phyloP scores from a whole-genome alignment of 2,329 filamentous ascomycete genomes.

The Nemania abortiva region DNA sequence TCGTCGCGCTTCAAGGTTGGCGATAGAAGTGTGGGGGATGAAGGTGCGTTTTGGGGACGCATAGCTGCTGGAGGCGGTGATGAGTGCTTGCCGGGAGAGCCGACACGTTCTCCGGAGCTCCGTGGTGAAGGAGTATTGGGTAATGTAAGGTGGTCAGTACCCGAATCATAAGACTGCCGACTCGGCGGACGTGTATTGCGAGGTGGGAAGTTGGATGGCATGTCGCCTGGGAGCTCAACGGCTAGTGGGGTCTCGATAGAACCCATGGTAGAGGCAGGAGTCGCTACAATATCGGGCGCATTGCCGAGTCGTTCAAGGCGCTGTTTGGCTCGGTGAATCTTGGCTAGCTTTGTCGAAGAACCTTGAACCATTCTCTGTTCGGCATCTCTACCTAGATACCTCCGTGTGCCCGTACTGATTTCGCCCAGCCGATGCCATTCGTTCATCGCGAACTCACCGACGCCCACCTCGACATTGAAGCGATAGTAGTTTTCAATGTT shows the following conservation, averaged over 20 bases:
- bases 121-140: slow-evolving; percentile 61
- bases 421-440: slow-evolving; percentile 95
- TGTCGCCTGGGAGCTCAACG: slow-evolving; percentile 69
- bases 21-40: slow-evolving; percentile 40
- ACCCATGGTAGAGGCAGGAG: slow-evolving; percentile 49
- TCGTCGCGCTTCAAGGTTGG: slow-evolving; percentile 49
- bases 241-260: slow-evolving; percentile 63
- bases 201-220: slow-evolving; percentile 56
- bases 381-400: slow-evolving; percentile 79
- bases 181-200: slow-evolving; percentile 55
- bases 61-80: slow-evolving; percentile 51
- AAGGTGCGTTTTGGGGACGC: slow-evolving; percentile 44
- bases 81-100: slow-evolving; percentile 49
- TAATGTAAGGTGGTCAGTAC: slow-evolving; percentile 62
- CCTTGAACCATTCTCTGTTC: slow-evolving; percentile 83
- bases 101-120: slow-evolving; percentile 62
- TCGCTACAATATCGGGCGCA: slow-evolving; percentile 60
- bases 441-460: slow-evolving; percentile 98
- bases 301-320: slow-evolving; percentile 68
- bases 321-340: slow-evolving; percentile 81
- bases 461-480: slow-evolving; percentile 95
- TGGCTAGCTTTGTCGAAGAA: slow-evolving; percentile 83
- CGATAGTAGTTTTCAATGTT: slow-evolving; percentile 93
- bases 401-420: slow-evolving; percentile 90
- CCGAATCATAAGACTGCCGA: slow-evolving; percentile 69